A percentile compares a stretch with the other conserved stretches of the same genome.
Conservation (phyloP, 345 rosid species). For the Abelmoschus esculentus region DNA sequence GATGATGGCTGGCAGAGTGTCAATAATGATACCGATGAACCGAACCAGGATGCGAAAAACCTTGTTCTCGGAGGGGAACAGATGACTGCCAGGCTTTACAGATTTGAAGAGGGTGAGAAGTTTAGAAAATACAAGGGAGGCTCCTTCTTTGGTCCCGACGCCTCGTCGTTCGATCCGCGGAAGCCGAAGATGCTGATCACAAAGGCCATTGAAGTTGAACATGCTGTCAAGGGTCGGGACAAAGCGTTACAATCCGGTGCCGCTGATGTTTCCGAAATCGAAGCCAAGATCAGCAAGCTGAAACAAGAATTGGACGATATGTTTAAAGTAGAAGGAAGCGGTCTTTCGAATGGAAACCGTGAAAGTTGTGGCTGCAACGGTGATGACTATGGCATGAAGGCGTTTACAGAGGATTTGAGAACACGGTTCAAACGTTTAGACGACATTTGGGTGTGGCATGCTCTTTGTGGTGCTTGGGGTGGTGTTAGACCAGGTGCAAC, state of each 20-base stretch:
- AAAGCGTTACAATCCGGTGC: constrained; percentile 36
- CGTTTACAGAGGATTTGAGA: constrained; percentile 62
- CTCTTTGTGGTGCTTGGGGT: constrained; percentile 88
- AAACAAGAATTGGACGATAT: constrained; percentile 43
- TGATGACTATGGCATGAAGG: constrained; percentile 39
- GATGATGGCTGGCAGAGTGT: constrained; percentile 92
- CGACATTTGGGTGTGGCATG: constrained; percentile 79
- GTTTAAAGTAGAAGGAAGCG: constrained; percentile 25
- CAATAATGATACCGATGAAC: constrained; percentile 42
- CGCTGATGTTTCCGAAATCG: constrained; percentile 24
- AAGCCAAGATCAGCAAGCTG: constrained; percentile 32
- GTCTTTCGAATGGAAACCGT: not conserved
- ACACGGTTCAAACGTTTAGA: constrained; percentile 50
- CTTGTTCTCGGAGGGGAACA: constrained; percentile 84
- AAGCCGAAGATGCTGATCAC: constrained; percentile 62
- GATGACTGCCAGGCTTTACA: constrained; percentile 69
- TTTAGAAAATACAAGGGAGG: constrained; percentile 59
- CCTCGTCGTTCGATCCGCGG: constrained; percentile 43
- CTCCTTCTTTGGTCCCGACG: constrained; percentile 35
- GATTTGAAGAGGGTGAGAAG: constrained; percentile 61
- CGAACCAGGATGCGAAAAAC: constrained; percentile 39
- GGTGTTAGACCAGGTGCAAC: constrained; percentile 65
- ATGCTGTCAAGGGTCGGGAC: constrained; percentile 41
- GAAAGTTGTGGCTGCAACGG: constrained; percentile 20
- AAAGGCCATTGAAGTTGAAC: constrained; percentile 67